phyloP scores from a whole-genome alignment of 331 rosid genomes.

The Quercus tomentella region DNA sequence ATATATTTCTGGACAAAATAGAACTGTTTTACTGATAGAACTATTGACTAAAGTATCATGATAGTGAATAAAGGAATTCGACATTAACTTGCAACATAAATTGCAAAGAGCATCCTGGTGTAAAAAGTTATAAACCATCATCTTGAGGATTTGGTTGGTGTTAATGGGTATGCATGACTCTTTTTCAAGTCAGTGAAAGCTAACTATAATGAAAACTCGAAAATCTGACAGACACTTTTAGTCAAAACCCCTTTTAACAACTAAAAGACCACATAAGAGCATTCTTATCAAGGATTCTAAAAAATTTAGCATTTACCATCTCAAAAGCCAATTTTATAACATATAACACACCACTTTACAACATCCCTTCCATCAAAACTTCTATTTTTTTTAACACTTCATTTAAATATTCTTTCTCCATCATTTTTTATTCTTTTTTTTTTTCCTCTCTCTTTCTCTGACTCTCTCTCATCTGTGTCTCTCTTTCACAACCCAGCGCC shows the following conservation, averaged over 20 bases:
- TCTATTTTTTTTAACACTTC: too few species aligned
- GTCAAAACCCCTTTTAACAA: neutral
- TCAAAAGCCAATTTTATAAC: too few species aligned
- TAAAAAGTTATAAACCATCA: neutral
- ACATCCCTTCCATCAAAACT: too few species aligned
- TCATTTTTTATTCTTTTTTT: too few species aligned
- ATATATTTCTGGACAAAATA: neutral
- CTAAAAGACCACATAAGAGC: neutral
- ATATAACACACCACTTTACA: too few species aligned
- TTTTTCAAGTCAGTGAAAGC: neutral
- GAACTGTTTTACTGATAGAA: neutral
- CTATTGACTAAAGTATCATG: neutral
- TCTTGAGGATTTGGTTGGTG: neutral
- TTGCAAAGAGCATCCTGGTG: neutral
- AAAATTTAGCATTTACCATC: too few species aligned
- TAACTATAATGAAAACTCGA: neutral
- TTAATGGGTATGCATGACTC: neutral
- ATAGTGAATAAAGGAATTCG: neutral
- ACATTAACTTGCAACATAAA: neutral
- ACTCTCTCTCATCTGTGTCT: too few species aligned
- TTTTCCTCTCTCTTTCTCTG: too few species aligned
- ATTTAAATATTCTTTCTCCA: too few species aligned
- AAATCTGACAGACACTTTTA: neutral
- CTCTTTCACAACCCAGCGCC: too few species aligned
- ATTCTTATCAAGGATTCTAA: too few species aligned